Evolutionary conservation across 2,329 filamentous ascomycete genomes (phyloP).

Genomic region (Boeremia exigua): DNA sequence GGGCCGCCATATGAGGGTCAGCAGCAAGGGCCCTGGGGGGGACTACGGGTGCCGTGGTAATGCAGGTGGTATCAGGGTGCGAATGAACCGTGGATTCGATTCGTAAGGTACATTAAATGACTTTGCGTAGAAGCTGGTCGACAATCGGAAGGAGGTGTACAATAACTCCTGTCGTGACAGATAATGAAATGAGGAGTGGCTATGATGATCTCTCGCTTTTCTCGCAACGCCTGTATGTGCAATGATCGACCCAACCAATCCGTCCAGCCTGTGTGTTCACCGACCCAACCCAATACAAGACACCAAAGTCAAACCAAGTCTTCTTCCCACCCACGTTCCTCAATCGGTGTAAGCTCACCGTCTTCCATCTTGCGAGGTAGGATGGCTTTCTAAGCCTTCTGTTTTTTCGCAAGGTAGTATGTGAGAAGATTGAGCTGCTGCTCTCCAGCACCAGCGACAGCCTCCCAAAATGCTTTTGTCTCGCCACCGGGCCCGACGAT

Average conservation of each 20-base stretch:
- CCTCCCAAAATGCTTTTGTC: slow-evolving; percentile 68
- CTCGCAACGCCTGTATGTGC: slow-evolving; percentile 4
- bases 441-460: slow-evolving; percentile 68
- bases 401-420: slow-evolving; percentile 72
- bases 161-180: neutral
- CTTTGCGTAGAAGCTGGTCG: neutral
- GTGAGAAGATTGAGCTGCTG: slow-evolving; percentile 79
- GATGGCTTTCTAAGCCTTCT: slow-evolving; percentile 29
- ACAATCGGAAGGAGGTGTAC: neutral
- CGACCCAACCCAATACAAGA: neutral
- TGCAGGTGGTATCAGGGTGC: neutral
- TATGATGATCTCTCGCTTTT: neutral
- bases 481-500: slow-evolving; percentile 39
- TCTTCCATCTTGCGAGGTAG: neutral
- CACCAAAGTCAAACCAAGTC: neutral
- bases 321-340: neutral
- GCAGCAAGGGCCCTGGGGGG: neutral
- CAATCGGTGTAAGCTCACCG: neutral
- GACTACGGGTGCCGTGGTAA: neutral
- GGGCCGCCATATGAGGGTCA: neutral
- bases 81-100: neutral
- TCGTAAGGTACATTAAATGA: neutral
- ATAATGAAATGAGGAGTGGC: neutral
- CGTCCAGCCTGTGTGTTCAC: neutral
- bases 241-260: neutral